Conservation (phyloP, 352 stramenopile genomes). For the Phytopythium mirpurense region DNA sequence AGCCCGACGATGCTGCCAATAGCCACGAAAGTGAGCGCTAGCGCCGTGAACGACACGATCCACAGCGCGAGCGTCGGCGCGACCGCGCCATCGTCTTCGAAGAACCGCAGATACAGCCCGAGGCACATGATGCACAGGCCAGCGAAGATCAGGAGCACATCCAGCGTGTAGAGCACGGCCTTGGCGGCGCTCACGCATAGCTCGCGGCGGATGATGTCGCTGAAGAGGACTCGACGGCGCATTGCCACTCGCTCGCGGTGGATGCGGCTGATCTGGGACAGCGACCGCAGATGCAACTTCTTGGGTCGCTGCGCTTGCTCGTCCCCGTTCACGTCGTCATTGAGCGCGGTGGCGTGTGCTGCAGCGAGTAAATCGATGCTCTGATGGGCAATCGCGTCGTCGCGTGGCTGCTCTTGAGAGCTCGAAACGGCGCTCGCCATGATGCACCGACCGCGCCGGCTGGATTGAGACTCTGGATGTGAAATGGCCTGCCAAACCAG, state of each 20-base stretch:
- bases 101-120: conserved; percentile 58
- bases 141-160: conserved; percentile 42
- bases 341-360: no score
- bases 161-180: conserved; percentile 49
- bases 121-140: conserved; percentile 39
- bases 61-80: conserved; percentile 43
- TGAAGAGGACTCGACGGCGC: conserved; percentile 26
- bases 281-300: conserved; percentile 7
- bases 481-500: not conserved
- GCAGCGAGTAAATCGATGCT: not conserved
- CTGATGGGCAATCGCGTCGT: not conserved
- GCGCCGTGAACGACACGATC: conserved; percentile 40
- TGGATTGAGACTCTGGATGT: not conserved
- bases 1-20: conserved; percentile 41
- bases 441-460: not conserved
- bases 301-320: not conserved
- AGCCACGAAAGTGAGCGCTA: conserved; percentile 37
- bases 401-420: not conserved
- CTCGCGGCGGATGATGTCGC: conserved; percentile 26
- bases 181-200: conserved; percentile 27
- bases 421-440: not conserved
- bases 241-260: conserved; percentile 28
- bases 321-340: not conserved
- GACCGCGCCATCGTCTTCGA: conserved; percentile 51
- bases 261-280: conserved; percentile 17